phyloP scores from a whole-genome alignment of 495 filamentous ascomycete species.

The Podospora pseudopauciseta region DNA sequence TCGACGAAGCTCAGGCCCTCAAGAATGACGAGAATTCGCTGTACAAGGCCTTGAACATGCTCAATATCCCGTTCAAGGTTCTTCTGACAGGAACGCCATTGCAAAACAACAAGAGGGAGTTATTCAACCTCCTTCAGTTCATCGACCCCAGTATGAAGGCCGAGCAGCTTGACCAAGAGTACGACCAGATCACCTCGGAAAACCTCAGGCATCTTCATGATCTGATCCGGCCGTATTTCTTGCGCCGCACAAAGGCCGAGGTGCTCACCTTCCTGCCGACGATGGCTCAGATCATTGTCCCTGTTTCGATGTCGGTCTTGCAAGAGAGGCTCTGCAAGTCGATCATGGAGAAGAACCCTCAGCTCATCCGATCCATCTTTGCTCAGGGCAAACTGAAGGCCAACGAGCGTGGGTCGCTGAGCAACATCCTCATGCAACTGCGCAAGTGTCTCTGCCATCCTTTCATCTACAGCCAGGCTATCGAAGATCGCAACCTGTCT shows the following conservation, averaged over 20 bases:
- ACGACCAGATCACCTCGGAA: conserved; percentile 67
- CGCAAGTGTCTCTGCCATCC: conserved; percentile 94
- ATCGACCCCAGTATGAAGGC: conserved; percentile 68
- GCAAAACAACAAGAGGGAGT: conserved; percentile 89
- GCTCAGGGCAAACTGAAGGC: conserved; percentile 59
- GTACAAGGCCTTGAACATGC: conserved; percentile 64
- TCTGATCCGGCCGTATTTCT: conserved; percentile 73
- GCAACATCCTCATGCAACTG: conserved; percentile 93
- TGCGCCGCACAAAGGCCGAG: conserved; percentile 76
- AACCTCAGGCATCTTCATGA: conserved; percentile 78
- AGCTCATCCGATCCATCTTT: conserved; percentile 85
- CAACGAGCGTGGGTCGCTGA: conserved; percentile 71
- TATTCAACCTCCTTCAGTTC: conserved; percentile 96
- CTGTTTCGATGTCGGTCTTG: conserved; percentile 84
- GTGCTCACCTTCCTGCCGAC: conserved; percentile 87
- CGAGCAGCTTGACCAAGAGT: conserved; percentile 67
- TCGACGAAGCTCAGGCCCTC: conserved; percentile 93
- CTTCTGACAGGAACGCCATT: conserved; percentile 88
- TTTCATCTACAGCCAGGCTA: conserved; percentile 82
- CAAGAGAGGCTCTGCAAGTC: conserved; percentile 95
- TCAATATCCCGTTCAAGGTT: conserved; percentile 75
- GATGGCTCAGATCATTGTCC: conserved; percentile 91
- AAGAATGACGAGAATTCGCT: conserved; percentile 88
- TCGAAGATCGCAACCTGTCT: conserved; percentile 70
- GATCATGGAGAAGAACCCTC: conserved; percentile 82